phyloP scores from a whole-genome alignment of 305 asterid species.

The Fraxinus dipetala region DNA sequence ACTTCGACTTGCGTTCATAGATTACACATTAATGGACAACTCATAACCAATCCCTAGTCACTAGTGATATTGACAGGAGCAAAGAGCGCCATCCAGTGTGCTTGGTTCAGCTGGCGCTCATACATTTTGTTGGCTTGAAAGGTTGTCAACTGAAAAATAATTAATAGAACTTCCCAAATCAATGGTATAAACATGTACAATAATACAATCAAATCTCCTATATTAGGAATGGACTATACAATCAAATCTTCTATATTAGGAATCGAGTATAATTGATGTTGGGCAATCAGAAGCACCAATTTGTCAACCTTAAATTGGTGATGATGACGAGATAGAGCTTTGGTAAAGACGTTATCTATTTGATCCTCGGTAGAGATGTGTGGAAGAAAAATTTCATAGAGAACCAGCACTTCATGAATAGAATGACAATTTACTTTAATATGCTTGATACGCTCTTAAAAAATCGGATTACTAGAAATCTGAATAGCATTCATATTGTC shows the following conservation, averaged over 20 bases:
- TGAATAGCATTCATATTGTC: neutral
- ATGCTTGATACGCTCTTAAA: neutral
- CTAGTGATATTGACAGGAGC: neutral
- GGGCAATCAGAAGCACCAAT: neutral
- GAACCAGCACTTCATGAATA: neutral
- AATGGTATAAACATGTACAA: neutral
- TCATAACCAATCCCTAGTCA: neutral
- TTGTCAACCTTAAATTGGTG: neutral
- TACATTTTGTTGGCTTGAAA: neutral
- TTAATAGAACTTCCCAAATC: neutral
- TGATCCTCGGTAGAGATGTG: neutral
- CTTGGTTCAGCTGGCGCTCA: neutral
- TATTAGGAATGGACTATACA: neutral
- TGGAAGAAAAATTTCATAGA: neutral
- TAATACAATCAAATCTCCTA: neutral
- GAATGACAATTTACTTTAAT: neutral
- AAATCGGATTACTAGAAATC: neutral
- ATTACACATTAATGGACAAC: neutral
- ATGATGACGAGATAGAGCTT: neutral
- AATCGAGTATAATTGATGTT: neutral
- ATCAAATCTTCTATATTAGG: neutral
- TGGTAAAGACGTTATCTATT: neutral
- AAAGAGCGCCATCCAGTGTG: neutral
- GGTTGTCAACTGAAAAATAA: neutral
- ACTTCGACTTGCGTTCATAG: neutral